phyloP scores from a whole-genome alignment of 768 basidiomycete species.

The Suillus luteus region DNA sequence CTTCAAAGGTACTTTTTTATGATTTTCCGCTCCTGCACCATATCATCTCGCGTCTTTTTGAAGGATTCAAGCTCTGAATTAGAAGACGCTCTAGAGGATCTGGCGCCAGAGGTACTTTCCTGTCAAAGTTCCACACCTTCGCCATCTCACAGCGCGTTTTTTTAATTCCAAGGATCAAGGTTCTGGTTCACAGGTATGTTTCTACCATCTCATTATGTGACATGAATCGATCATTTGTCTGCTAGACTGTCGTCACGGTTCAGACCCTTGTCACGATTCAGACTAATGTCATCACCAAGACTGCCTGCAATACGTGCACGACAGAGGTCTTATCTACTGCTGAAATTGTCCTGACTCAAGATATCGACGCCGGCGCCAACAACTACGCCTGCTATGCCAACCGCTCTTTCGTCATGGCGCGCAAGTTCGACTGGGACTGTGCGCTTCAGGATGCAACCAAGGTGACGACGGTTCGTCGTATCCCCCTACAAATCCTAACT shows the following conservation, averaged over 20 bases:
- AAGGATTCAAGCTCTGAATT: not conserved
- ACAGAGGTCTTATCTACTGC: not conserved
- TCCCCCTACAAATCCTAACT: not conserved
- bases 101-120: not conserved
- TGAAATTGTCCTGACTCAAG: not conserved
- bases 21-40: not conserved
- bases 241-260: not conserved
- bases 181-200: not conserved
- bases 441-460: constrained; percentile 1
- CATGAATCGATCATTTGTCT: not conserved
- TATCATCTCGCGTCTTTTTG: not conserved
- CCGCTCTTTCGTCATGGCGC: not conserved
- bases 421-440: not conserved
- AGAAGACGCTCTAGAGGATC: not conserved
- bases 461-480: not conserved
- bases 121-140: not conserved
- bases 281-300: not conserved
- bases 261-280: not conserved
- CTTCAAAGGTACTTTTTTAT: not conserved
- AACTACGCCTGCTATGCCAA: not conserved
- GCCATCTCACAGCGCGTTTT: not conserved
- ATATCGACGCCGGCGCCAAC: not conserved
- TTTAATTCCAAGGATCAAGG: not conserved
- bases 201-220: not conserved
- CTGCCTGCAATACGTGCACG: not conserved